These are phyloP conservation scores for Xylaria intraflava DNA, from an alignment of 495 filamentous ascomycete genomes.

Conservation along the genomic window DNA sequence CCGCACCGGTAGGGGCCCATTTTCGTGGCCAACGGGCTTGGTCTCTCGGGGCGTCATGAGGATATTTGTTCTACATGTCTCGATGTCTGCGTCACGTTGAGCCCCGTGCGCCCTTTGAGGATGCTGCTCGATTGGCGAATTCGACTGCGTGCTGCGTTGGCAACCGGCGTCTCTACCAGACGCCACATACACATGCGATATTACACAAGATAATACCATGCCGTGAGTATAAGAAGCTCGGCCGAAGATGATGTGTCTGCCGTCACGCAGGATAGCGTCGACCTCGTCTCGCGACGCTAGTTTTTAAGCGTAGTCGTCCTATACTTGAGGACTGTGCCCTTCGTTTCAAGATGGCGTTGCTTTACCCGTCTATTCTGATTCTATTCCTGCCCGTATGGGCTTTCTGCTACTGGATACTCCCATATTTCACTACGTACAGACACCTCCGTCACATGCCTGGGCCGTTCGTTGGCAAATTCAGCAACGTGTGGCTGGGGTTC, in stretches of 20 bases:
- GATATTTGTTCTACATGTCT: too few relatives aligned
- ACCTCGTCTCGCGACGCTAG: too few relatives aligned
- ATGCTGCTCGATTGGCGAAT: neutral
- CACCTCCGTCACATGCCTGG: constrained; percentile 56
- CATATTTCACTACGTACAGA: constrained; percentile 58
- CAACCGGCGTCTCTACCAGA: neutral
- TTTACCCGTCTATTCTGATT: neutral
- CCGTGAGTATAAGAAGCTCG: too few relatives aligned
- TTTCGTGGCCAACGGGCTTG: too few relatives aligned
- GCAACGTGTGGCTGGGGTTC: constrained; percentile 67
- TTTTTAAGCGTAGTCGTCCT: neutral
- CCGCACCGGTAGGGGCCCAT: too few relatives aligned
- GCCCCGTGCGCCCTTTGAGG: too few relatives aligned
- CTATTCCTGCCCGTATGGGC: constrained; percentile 2
- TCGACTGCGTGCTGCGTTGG: neutral
- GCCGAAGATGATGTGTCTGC: too few relatives aligned
- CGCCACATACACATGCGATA: too few relatives aligned
- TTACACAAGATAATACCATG: too few relatives aligned
- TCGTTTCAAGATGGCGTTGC: neutral
- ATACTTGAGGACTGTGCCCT: neutral
- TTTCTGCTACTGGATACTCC: constrained; percentile 20
- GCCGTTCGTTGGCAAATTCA: constrained; percentile 58
- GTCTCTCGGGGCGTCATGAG: too few relatives aligned
- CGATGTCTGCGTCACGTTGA: too few relatives aligned
- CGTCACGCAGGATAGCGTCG: too few relatives aligned